phyloP scores from a whole-genome alignment of 2,329 filamentous ascomycete genomes.

The Metarhizium anisopliae region DNA sequence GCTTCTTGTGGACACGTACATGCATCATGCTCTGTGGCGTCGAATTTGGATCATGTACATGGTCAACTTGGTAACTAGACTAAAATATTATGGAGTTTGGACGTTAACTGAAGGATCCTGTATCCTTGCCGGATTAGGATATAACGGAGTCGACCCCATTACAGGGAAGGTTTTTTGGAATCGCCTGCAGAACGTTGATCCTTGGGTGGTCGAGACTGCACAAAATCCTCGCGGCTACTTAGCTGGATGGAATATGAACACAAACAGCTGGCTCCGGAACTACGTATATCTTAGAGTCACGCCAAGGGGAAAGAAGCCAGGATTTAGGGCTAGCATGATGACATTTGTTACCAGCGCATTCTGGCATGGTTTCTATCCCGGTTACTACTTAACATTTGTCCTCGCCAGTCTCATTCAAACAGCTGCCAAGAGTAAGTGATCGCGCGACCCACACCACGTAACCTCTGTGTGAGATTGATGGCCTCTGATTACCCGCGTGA shows the following conservation, averaged over 20 bases:
- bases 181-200: conserved; percentile 80
- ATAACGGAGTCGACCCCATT: conserved; percentile 80
- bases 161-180: conserved; percentile 84
- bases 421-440: conserved; percentile 77
- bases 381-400: conserved; percentile 88
- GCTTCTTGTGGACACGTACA: conserved; percentile 57
- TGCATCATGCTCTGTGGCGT: conserved; percentile 58
- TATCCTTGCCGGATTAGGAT: conserved; percentile 87
- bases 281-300: conserved; percentile 95
- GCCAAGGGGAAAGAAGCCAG: conserved; percentile 89
- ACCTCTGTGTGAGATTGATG: not conserved
- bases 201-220: conserved; percentile 76
- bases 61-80: conserved; percentile 69
- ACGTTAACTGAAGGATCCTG: conserved; percentile 86
- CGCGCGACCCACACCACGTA: not conserved
- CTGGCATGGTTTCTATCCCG: conserved; percentile 97
- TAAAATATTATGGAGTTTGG: conserved; percentile 98
- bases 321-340: conserved; percentile 86
- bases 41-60: conserved; percentile 76
- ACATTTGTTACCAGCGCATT: conserved; percentile 92
- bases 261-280: conserved; percentile 91
- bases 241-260: conserved; percentile 97
- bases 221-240: conserved; percentile 92
- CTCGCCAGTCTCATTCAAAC: conserved; percentile 89
- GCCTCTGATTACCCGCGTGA: not conserved